phyloP scores from a whole-genome alignment of 2,329 filamentous ascomycete species.

The Aureobasidium musti region DNA sequence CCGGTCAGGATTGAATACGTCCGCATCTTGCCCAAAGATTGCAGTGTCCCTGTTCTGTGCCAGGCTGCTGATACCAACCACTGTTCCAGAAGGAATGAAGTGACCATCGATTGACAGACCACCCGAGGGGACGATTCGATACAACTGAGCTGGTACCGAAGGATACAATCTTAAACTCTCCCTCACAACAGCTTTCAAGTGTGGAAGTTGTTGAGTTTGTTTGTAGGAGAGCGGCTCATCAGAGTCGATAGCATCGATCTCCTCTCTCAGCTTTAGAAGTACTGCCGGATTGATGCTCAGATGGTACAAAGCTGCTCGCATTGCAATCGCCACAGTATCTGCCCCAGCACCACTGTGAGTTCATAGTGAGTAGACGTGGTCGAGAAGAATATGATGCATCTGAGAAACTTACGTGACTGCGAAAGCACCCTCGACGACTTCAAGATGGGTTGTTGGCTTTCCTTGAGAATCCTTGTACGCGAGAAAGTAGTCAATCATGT shows the following conservation, averaged over 20 bases:
- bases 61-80: slow-evolving; percentile 38
- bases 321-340: slow-evolving; percentile 26
- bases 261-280: background rate
- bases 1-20: slow-evolving; percentile 67
- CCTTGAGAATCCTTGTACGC: slow-evolving; percentile 27
- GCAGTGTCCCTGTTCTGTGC: slow-evolving; percentile 67
- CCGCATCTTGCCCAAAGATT: slow-evolving; percentile 67
- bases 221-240: slow-evolving; percentile 4
- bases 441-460: slow-evolving; percentile 11
- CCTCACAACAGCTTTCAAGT: slow-evolving; percentile 17
- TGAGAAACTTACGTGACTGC: slow-evolving; percentile 12
- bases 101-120: slow-evolving; percentile 25
- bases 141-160: slow-evolving; percentile 4
- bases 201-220: slow-evolving; percentile 38
- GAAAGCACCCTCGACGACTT: slow-evolving; percentile 30
- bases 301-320: slow-evolving; percentile 19
- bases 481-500: slow-evolving; percentile 33
- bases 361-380: background rate
- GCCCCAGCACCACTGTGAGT: slow-evolving; percentile 25
- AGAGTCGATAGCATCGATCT: slow-evolving; percentile 9
- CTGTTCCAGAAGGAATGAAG: slow-evolving; percentile 33
- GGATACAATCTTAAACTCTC: slow-evolving; percentile 16
- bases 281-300: slow-evolving; percentile 7
- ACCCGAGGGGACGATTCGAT: slow-evolving; percentile 39
- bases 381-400: background rate